Evolutionary conservation across 202 grass and related monocot species (phyloP).

Genomic region (Miscanthus sacchariflorus): DNA sequence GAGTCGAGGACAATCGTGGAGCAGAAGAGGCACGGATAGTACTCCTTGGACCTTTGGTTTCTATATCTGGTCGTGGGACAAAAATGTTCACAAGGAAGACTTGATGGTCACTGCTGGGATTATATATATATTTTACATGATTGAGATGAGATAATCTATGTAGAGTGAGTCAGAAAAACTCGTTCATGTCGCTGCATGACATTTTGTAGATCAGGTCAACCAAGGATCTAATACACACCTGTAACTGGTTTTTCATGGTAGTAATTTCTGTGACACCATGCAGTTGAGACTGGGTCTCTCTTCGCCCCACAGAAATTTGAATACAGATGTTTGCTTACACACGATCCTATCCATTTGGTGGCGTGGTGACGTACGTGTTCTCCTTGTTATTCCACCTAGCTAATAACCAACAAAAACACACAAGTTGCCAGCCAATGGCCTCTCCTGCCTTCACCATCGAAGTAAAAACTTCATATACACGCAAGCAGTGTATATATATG

Average conservation of each 20-base stretch:
- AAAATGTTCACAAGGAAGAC: background rate
- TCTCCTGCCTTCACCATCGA: background rate
- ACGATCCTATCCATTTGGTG: slow-evolving; percentile 44
- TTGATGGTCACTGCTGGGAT: background rate
- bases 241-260: background rate
- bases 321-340: slow-evolving; percentile 31
- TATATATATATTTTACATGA: background rate
- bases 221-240: too few relatives aligned
- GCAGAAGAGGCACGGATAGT: background rate
- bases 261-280: slow-evolving; percentile 13
- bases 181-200: background rate
- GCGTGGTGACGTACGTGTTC: background rate
- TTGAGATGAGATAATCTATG: background rate
- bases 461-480: background rate
- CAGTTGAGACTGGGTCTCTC: background rate
- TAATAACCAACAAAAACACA: background rate
- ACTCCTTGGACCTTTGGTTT: background rate
- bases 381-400: background rate
- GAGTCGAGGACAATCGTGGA: slow-evolving; percentile 34
- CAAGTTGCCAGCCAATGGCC: background rate
- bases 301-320: slow-evolving; percentile 31
- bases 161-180: background rate
- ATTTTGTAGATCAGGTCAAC: slow-evolving; percentile 6
- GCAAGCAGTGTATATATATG: background rate
- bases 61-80: background rate